Conservation (phyloP, 495 filamentous ascomycete genomes). For the Neurospora discreta region DNA sequence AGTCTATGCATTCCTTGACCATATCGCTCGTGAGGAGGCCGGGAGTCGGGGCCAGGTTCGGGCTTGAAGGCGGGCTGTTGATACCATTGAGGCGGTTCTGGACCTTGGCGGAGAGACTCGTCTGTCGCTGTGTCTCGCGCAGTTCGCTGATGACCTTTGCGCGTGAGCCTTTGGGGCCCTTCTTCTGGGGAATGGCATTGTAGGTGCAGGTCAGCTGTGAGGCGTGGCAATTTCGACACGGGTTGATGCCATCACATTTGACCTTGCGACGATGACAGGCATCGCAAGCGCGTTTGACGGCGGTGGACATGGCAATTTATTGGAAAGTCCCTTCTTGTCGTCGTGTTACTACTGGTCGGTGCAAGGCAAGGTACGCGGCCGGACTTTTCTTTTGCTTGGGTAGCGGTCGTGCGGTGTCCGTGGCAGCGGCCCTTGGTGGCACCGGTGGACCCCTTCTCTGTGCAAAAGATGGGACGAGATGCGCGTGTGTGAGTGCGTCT, state of each 20-base stretch:
- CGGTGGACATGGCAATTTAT: constrained; percentile 32
- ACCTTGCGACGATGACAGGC: constrained; percentile 78
- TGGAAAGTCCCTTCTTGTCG: neutral
- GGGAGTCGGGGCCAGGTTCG: constrained; percentile 37
- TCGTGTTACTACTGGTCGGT: neutral
- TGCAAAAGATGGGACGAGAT: constrained; percentile 13
- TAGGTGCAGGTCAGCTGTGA: constrained; percentile 66
- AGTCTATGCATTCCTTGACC: constrained; percentile 62
- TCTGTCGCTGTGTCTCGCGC: constrained; percentile 52
- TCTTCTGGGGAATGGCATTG: constrained; percentile 77
- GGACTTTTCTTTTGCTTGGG: neutral
- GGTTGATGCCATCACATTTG: constrained; percentile 60
- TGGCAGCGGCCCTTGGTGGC: constrained; percentile 6
- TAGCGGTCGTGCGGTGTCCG: neutral
- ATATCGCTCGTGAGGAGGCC: constrained; percentile 49
- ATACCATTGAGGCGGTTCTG: constrained; percentile 34
- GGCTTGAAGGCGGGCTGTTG: constrained; percentile 30
- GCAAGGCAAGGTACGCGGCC: neutral
- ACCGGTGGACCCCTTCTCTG: constrained; percentile 5
- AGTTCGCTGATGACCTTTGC: constrained; percentile 76
- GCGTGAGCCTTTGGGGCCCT: constrained; percentile 71
- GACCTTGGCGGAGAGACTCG: constrained; percentile 41
- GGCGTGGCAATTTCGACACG: constrained; percentile 60
- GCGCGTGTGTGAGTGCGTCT: neutral
- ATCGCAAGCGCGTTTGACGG: constrained; percentile 63